A percentile compares a stretch with the other conserved stretches of the same genome.
Evolutionary conservation across 371 early-diverging fungal species (phyloP).

Genomic region (Mortierella sp.): DNA sequence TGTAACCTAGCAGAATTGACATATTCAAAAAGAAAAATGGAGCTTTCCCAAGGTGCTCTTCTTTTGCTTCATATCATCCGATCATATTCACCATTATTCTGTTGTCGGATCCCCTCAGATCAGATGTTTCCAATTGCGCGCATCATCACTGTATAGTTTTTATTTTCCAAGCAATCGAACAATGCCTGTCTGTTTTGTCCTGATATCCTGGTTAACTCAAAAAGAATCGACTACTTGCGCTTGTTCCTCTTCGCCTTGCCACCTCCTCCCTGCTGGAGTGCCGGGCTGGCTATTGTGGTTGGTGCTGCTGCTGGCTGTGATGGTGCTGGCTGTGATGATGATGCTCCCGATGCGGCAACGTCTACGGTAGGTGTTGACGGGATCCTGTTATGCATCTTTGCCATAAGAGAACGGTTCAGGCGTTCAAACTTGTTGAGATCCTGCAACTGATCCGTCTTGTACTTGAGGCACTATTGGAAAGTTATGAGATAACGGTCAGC

Average conservation of each 20-base stretch:
- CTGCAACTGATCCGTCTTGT: conserved; percentile 76
- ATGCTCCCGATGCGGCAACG: background rate
- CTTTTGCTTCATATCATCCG: too few species aligned
- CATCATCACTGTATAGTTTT: too few species aligned
- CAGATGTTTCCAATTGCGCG: too few species aligned
- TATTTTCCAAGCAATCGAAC: too few species aligned
- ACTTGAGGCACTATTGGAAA: conserved; percentile 69
- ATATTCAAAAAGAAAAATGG: too few species aligned
- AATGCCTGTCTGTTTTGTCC: too few species aligned
- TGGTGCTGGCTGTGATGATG: conserved; percentile 18
- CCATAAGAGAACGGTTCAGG: conserved; percentile 73
- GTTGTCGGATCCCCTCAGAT: too few species aligned
- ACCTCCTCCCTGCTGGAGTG: conserved; percentile 39
- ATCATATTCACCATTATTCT: too few species aligned
- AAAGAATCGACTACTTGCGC: conserved; percentile 23
- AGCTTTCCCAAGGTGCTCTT: too few species aligned
- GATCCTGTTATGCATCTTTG: conserved; percentile 73
- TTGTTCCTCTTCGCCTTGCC: conserved; percentile 56
- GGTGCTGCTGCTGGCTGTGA: conserved; percentile 10
- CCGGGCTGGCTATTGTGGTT: conserved; percentile 46
- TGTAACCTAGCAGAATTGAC: too few species aligned
- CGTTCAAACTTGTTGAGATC: conserved; percentile 81
- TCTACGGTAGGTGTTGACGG: conserved; percentile 23
- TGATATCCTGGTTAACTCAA: too few species aligned
- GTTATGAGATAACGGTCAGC: background rate